A percentile compares a stretch with the other conserved stretches of the same genome.
These are phyloP conservation scores for Monotropa hypopitys DNA, from an alignment of 179 eudicot genomes.

Conservation along the genomic window DNA sequence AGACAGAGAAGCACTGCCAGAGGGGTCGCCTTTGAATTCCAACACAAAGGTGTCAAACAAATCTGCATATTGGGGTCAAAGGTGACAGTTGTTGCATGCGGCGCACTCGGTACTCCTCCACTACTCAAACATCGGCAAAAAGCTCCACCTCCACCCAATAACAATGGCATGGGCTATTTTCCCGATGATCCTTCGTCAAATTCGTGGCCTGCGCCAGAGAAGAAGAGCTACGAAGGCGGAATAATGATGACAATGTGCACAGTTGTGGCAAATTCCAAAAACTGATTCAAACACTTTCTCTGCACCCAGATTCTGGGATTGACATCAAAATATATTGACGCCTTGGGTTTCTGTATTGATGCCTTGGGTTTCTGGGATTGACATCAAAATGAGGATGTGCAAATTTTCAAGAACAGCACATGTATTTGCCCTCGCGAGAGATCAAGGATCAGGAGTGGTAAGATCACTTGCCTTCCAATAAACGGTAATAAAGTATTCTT, in stretches of 20 bases:
- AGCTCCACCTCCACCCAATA: constrained; percentile 54
- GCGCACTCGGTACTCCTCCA: constrained; percentile 45
- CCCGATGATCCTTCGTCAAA: constrained; percentile 14
- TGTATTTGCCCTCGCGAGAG: constrained; percentile 48
- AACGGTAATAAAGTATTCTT: not conserved
- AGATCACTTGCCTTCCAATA: not conserved
- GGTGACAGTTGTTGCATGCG: constrained; percentile 45
- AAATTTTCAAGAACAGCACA: constrained; percentile 54
- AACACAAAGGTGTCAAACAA: constrained; percentile 13
- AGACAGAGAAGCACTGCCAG: constrained; percentile 15
- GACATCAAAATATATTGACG: constrained; percentile 29
- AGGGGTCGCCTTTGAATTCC: constrained; percentile 32
- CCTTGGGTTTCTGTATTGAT: constrained; percentile 45
- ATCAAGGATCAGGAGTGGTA: constrained; percentile 36
- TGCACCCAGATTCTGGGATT: constrained; percentile 55
- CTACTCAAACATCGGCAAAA: constrained; percentile 37
- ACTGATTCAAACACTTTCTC: constrained; percentile 49
- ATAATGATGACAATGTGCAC: constrained; percentile 59
- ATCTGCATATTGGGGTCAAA: constrained; percentile 34
- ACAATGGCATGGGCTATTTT: constrained; percentile 58
- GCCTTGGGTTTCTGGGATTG: constrained; percentile 53
- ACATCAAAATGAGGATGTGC: constrained; percentile 38
- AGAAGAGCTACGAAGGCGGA: constrained; percentile 57
- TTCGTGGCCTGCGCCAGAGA: constrained; percentile 28
- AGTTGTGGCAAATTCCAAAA: constrained; percentile 19